phyloP scores from a whole-genome alignment of 306 rosid species.

The Lithocarpus polystachyus region DNA sequence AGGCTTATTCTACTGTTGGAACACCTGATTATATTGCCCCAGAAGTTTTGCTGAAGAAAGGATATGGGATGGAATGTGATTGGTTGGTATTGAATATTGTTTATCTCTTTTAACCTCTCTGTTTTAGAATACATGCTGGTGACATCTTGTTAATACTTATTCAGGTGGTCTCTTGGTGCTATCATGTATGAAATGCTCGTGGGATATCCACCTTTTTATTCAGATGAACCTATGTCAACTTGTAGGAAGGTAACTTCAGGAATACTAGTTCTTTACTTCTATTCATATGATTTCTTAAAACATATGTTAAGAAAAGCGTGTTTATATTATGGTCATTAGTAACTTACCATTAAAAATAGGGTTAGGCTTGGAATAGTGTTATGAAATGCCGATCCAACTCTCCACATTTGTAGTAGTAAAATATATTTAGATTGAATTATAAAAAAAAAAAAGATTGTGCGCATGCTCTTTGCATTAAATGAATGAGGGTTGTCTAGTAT shows the following conservation, averaged over 20 bases:
- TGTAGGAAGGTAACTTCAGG: conserved; percentile 81
- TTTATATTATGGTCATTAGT: neutral
- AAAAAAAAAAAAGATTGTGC: neutral
- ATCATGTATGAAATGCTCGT: conserved; percentile 99
- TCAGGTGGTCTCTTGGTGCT: conserved; percentile 99
- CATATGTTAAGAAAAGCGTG: neutral
- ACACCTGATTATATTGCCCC: conserved; percentile 99
- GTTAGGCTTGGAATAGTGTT: neutral
- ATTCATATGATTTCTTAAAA: conserved; percentile 1
- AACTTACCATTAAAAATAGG: too few species aligned
- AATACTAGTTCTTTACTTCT: conserved; percentile 10
- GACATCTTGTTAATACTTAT: conserved; percentile 28
- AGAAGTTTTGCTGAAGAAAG: conserved; percentile 94
- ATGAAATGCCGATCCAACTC: neutral
- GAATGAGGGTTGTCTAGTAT: neutral
- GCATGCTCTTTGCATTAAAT: neutral
- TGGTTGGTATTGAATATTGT: conserved; percentile 47
- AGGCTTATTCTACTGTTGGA: conserved; percentile 99
- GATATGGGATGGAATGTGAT: conserved; percentile 99
- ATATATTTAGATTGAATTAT: neutral
- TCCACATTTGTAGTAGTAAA: neutral
- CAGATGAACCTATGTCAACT: conserved; percentile 96
- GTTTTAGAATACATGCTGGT: conserved; percentile 22
- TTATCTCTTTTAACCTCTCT: conserved; percentile 5
- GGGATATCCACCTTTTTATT: conserved; percentile 95